A percentile compares a stretch with the other conserved stretches of the same genome.
These are phyloP conservation scores for Wickerhamiella domercqiae DNA, from an alignment of 805 yeast genomes.

Conservation along the genomic window DNA sequence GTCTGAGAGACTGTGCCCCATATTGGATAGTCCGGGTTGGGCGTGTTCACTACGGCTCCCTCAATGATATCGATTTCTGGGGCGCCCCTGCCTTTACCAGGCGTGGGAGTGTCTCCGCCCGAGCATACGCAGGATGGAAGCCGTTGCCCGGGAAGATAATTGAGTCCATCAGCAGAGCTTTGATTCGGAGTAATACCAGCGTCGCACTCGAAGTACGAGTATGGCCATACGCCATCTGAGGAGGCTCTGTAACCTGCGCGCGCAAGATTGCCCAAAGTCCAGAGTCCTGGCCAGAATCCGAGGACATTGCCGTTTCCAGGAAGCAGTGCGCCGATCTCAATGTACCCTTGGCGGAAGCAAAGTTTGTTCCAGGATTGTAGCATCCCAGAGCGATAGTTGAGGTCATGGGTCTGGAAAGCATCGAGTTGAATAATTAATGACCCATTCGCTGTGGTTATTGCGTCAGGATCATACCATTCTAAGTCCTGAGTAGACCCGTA, in stretches of 20 bases:
- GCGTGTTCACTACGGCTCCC: conserved; percentile 43
- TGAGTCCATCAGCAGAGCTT: conserved; percentile 76
- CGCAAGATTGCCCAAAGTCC: conserved; percentile 89
- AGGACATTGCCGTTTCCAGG: conserved; percentile 66
- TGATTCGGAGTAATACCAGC: conserved; percentile 95
- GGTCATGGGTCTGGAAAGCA: conserved; percentile 62
- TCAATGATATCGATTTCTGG: conserved; percentile 91
- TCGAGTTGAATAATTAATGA: conserved; percentile 56
- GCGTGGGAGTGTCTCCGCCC: conserved; percentile 76
- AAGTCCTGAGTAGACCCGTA: conserved; percentile 79
- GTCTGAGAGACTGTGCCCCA: conserved; percentile 91
- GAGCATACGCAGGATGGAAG: conserved; percentile 64
- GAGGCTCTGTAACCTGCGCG: conserved; percentile 81
- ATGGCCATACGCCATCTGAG: conserved; percentile 93
- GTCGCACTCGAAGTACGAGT: conserved; percentile 72
- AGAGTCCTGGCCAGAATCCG: conserved; percentile 93
- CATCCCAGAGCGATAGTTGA: conserved; percentile 82
- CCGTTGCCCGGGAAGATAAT: conserved; percentile 73
- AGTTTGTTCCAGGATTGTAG: conserved; percentile 82
- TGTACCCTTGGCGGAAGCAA: conserved; percentile 71
- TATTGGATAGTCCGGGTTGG: too few relatives aligned
- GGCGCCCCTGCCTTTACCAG: conserved; percentile 82
- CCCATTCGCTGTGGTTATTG: conserved; percentile 63
- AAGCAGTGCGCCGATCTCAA: conserved; percentile 61
- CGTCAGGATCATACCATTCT: conserved; percentile 94